Conservation (phyloP, 2,329 filamentous ascomycete genomes). For the Alternaria arborescens region DNA sequence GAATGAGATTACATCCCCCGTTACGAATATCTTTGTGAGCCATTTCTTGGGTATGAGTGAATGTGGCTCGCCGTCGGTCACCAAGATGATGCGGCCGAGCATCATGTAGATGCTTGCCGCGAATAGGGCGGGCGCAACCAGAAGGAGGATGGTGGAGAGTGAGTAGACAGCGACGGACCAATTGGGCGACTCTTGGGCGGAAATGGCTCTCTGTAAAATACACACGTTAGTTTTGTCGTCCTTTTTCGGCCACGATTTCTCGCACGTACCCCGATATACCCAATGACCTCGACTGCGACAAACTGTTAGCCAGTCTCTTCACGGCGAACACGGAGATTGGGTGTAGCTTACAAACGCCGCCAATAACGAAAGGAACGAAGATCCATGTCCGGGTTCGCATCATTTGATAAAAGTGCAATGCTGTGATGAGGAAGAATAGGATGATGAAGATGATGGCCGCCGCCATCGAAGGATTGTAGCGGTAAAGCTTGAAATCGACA, state of each 20-base stretch:
- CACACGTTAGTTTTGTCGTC: background rate
- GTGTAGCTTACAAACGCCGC: slow-evolving; percentile 56
- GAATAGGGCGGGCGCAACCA: slow-evolving; percentile 58
- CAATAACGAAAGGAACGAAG: slow-evolving; percentile 61
- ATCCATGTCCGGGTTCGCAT: slow-evolving; percentile 58
- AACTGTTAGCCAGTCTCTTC: background rate
- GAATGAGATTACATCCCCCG: slow-evolving; percentile 57
- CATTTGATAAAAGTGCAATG: slow-evolving; percentile 54
- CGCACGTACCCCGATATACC: slow-evolving; percentile 53
- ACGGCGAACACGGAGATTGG: slow-evolving; percentile 18
- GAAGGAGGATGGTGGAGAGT: slow-evolving; percentile 45
- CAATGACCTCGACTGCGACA: slow-evolving; percentile 57
- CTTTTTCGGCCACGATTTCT: too few relatives aligned
- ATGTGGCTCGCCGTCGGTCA: slow-evolving; percentile 49
- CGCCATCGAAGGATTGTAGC: slow-evolving; percentile 56
- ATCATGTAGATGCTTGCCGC: slow-evolving; percentile 61
- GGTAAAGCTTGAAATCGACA: slow-evolving; percentile 23
- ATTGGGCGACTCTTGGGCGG: slow-evolving; percentile 25
- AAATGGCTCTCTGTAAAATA: slow-evolving; percentile 13
- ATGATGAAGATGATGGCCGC: slow-evolving; percentile 59
- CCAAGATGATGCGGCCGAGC: slow-evolving; percentile 56
- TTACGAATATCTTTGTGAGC: slow-evolving; percentile 57
- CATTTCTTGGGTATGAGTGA: slow-evolving; percentile 51
- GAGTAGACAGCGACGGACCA: slow-evolving; percentile 51
- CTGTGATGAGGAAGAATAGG: slow-evolving; percentile 56